Evolutionary conservation across 495 filamentous ascomycete genomes (phyloP).

Genomic region (Podospora didyma): DNA sequence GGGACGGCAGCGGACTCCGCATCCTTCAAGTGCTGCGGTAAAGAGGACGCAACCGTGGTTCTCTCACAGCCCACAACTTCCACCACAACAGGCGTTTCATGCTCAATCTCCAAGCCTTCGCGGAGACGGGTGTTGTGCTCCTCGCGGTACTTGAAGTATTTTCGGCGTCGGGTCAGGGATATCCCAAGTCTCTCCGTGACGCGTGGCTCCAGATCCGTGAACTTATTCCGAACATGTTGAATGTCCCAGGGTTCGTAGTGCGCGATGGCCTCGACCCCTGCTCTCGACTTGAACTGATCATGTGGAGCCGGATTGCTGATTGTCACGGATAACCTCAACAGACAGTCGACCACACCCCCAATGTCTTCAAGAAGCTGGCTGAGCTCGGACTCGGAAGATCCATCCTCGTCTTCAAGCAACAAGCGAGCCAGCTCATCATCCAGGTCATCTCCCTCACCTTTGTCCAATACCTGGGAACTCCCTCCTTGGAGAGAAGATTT

Average conservation of each 20-base stretch:
- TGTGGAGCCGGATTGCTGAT: conserved; percentile 33
- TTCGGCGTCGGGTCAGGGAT: conserved; percentile 32
- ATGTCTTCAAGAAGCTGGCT: conserved; percentile 5
- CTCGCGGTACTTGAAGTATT: conserved; percentile 37
- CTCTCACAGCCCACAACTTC: not conserved
- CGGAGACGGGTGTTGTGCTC: conserved; percentile 31
- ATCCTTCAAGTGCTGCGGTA: not conserved
- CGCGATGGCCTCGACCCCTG: conserved; percentile 19
- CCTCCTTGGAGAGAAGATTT: not conserved
- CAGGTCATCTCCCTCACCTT: not conserved
- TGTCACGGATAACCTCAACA: conserved; percentile 31
- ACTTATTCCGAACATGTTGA: conserved; percentile 5
- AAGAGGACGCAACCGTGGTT: conserved; percentile 5
- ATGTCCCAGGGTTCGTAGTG: conserved; percentile 7
- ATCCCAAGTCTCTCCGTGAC: conserved; percentile 32
- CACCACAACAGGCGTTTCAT: not conserved
- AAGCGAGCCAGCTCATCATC: not conserved
- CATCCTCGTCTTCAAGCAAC: not conserved
- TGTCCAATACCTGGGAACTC: not conserved
- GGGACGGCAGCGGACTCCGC: not conserved
- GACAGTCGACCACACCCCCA: conserved; percentile 21
- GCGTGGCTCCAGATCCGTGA: conserved; percentile 23
- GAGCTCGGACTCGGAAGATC: conserved; percentile 4
- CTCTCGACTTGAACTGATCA: conserved; percentile 26
- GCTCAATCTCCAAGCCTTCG: conserved; percentile 11